These are phyloP conservation scores for Pueraria montana DNA, from an alignment of 306 rosid genomes.

Conservation along the genomic window DNA sequence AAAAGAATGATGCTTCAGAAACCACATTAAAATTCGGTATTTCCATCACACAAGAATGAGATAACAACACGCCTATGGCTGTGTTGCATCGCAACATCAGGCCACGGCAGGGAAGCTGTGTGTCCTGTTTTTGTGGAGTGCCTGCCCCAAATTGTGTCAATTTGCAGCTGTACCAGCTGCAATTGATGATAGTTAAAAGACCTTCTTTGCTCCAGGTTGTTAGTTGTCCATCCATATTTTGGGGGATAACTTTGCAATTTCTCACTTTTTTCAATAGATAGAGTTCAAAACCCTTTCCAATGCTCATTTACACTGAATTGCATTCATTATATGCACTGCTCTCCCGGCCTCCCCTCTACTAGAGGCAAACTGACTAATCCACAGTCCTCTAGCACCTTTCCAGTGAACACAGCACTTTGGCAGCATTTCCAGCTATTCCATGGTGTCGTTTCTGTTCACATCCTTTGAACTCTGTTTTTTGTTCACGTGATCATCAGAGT, in stretches of 20 bases:
- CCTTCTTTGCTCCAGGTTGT: not conserved
- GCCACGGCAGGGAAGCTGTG: not conserved
- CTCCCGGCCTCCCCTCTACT: not conserved
- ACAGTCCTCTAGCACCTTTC: not conserved
- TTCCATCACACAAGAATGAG: not conserved
- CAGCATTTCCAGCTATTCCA: not conserved
- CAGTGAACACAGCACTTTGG: not conserved
- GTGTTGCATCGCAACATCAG: not conserved
- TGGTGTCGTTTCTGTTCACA: not conserved
- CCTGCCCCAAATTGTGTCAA: not conserved
- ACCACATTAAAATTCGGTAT: not conserved
- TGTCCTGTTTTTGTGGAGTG: not conserved
- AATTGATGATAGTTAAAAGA: not conserved
- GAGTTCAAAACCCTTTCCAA: not conserved
- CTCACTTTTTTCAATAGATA: not conserved
- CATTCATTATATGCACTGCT: not conserved
- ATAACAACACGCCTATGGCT: not conserved
- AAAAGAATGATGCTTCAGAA: constrained; percentile 18
- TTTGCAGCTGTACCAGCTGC: not conserved
- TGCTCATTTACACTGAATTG: not conserved
- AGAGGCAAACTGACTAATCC: not conserved
- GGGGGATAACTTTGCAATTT: not conserved
- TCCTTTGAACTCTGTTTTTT: constrained; percentile 1
- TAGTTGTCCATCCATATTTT: not conserved
- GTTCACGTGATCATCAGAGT: not conserved